These are phyloP conservation scores for Verticillium nonalfalfae DNA, from an alignment of 2,329 filamentous ascomycete species.

Conservation along the genomic window DNA sequence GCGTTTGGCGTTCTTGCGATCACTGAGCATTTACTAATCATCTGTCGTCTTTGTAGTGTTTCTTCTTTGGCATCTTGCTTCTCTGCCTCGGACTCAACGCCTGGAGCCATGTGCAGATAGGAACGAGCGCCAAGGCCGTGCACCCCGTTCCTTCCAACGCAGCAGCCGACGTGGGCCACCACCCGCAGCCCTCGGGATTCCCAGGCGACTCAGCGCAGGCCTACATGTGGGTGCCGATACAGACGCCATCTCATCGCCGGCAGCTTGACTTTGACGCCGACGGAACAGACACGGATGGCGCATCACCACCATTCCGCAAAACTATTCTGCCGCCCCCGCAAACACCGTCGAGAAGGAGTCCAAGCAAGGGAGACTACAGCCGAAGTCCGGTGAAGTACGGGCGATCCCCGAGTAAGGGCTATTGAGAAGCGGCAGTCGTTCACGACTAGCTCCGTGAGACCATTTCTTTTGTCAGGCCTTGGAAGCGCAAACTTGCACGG, in stretches of 20 bases:
- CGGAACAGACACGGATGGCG: constrained; percentile 43
- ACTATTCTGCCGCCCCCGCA: constrained; percentile 34
- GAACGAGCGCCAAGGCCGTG: constrained; percentile 17
- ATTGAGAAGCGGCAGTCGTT: constrained; percentile 13
- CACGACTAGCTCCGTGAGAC: no score
- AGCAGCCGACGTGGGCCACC: constrained; percentile 11
- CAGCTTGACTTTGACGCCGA: constrained; percentile 31
- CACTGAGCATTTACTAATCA: constrained; percentile 7
- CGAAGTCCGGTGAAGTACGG: constrained; percentile 40
- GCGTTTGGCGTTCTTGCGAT: neutral
- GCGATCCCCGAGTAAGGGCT: constrained; percentile 31
- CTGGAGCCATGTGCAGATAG: constrained; percentile 8
- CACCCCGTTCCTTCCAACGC: constrained; percentile 17
- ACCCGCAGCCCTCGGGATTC: constrained; percentile 14
- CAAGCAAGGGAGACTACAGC: constrained; percentile 41
- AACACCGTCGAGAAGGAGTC: constrained; percentile 40
- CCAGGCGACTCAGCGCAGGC: constrained; percentile 28
- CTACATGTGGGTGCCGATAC: constrained; percentile 44
- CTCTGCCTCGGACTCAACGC: constrained; percentile 45
- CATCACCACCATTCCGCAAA: constrained; percentile 35
- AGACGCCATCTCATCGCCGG: constrained; percentile 40
- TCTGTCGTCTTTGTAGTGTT: constrained; percentile 29
- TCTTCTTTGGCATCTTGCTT: constrained; percentile 43
- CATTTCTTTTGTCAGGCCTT: neutral
- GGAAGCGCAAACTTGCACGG: neutral